Conservation (phyloP, 2,329 filamentous ascomycete species). For the Lojkania enalia region DNA sequence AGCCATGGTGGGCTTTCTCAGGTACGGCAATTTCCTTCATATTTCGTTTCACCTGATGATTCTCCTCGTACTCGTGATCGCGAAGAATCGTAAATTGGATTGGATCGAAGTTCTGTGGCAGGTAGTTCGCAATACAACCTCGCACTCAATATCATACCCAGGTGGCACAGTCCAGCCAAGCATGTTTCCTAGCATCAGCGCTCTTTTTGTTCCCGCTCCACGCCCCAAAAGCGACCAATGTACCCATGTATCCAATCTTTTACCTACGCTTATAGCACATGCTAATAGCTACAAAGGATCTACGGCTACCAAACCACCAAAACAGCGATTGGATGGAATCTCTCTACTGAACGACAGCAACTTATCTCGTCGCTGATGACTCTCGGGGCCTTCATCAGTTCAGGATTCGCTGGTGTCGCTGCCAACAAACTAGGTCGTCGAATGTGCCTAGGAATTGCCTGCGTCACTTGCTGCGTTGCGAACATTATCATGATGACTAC, state of each 20-base stretch:
- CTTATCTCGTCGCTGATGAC: constrained; percentile 53
- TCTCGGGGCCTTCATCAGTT: constrained; percentile 51
- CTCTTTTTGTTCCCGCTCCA: constrained; percentile 2
- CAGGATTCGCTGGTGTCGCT: constrained; percentile 45
- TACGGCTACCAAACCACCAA: constrained; percentile 37
- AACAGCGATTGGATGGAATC: constrained; percentile 49
- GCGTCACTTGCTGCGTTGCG: constrained; percentile 54
- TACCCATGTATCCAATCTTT: too few species aligned
- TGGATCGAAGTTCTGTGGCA: too few species aligned
- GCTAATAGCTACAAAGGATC: constrained; percentile 12
- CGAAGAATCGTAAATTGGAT: too few species aligned
- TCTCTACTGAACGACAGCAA: constrained; percentile 46
- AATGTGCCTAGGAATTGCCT: constrained; percentile 52
- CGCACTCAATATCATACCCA: background rate
- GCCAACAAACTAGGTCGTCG: constrained; percentile 51
- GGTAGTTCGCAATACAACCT: too few species aligned
- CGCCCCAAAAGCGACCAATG: too few species aligned
- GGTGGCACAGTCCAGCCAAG: too few species aligned
- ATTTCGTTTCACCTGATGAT: background rate
- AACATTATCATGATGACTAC: constrained; percentile 64
- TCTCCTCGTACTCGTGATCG: background rate
- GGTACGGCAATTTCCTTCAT: constrained; percentile 34
- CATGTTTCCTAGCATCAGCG: too few species aligned
- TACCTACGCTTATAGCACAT: background rate
- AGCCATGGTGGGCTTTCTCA: constrained; percentile 55